Evolutionary conservation across 495 filamentous ascomycete species (phyloP).

Genomic region (Penicillium manginii): DNA sequence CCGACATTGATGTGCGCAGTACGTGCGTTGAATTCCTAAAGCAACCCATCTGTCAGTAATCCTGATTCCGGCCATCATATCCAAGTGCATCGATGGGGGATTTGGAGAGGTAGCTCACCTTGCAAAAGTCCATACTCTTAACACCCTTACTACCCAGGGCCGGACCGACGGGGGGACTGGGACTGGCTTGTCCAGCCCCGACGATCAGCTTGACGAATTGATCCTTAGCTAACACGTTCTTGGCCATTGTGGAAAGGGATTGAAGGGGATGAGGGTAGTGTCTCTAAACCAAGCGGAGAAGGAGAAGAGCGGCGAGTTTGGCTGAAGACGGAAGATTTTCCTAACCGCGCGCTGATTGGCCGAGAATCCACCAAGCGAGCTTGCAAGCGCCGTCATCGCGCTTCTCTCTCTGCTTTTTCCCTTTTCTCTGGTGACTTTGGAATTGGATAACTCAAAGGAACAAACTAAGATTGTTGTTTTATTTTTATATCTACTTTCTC

Average conservation of each 20-base stretch:
- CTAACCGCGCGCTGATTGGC: slow-evolving; percentile 25
- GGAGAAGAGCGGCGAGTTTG: not conserved
- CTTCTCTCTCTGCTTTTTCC: slow-evolving; percentile 2
- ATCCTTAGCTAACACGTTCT: slow-evolving; percentile 68
- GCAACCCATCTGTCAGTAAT: not conserved
- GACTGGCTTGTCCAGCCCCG: slow-evolving; percentile 93
- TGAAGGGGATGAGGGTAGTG: not conserved
- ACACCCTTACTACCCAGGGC: slow-evolving; percentile 97
- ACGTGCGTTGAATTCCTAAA: slow-evolving; percentile 95
- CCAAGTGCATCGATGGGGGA: not conserved
- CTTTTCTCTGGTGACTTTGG: not conserved
- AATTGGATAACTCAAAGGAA: not conserved
- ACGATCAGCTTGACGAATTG: slow-evolving; percentile 98
- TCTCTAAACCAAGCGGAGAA: not conserved
- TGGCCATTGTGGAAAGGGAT: slow-evolving; percentile 68
- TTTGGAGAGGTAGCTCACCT: slow-evolving; percentile 59
- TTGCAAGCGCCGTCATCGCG: slow-evolving; percentile 24
- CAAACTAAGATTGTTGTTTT: not conserved
- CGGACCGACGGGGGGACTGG: slow-evolving; percentile 96
- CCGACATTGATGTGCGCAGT: slow-evolving; percentile 83
- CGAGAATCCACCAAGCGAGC: slow-evolving; percentile 23
- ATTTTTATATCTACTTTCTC: not conserved
- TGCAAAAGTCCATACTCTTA: slow-evolving; percentile 99
- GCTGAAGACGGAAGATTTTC: slow-evolving; percentile 34
- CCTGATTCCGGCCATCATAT: not conserved